phyloP scores from a whole-genome alignment of 805 yeast species.

The Ogataea paraovalis region DNA sequence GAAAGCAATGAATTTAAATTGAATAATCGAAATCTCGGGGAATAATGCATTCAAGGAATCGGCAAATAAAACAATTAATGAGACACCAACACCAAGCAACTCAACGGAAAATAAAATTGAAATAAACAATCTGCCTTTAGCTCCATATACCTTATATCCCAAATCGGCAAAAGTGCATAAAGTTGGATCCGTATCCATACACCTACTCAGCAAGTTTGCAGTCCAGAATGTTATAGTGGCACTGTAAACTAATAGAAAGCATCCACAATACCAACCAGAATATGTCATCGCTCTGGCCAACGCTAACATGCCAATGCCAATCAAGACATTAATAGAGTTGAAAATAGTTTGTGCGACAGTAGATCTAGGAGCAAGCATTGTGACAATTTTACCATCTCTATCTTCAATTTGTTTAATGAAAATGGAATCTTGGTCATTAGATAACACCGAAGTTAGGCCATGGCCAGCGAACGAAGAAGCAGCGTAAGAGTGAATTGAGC shows the following conservation, averaged over 20 bases:
- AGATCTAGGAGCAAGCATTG: conserved; percentile 77
- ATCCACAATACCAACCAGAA: conserved; percentile 67
- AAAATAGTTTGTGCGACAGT: conserved; percentile 69
- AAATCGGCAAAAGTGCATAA: conserved; percentile 85
- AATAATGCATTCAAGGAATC: conserved; percentile 75
- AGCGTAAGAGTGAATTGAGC: conserved; percentile 27
- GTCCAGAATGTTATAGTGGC: conserved; percentile 72
- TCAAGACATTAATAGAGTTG: conserved; percentile 61
- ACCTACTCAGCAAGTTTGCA: conserved; percentile 66
- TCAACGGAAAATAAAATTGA: conserved; percentile 75
- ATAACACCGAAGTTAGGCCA: conserved; percentile 16
- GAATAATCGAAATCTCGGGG: conserved; percentile 47
- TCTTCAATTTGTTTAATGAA: conserved; percentile 55
- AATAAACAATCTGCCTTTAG: conserved; percentile 67
- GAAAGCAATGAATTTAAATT: conserved; percentile 66
- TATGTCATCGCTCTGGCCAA: conserved; percentile 60
- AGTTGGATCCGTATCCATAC: conserved; percentile 77
- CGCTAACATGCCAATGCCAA: conserved; percentile 67
- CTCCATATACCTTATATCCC: conserved; percentile 82
- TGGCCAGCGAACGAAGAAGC: conserved; percentile 13
- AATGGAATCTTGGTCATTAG: conserved; percentile 27
- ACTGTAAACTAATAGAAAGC: conserved; percentile 52
- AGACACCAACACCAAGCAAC: conserved; percentile 75
- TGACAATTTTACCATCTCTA: conserved; percentile 62
- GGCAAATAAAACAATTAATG: conserved; percentile 76